These are phyloP conservation scores for Cynanchum wilfordii DNA, from an alignment of 257 asterid genomes.

Conservation along the genomic window DNA sequence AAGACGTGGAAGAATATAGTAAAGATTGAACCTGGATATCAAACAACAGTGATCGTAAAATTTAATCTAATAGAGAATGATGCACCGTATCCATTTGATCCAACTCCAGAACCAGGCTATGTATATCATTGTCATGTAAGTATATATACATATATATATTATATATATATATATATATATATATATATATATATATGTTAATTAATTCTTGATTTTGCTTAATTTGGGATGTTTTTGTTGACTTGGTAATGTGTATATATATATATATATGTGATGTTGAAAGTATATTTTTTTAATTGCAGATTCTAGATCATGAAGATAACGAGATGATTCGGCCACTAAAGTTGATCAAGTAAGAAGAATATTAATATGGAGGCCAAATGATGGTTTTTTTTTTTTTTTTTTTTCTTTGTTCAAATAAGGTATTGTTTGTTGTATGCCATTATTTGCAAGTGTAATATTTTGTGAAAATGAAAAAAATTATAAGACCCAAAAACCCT, in stretches of 20 bases:
- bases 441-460: not conserved
- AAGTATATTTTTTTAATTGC: not conserved
- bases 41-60: constrained; percentile 12
- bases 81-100: constrained; percentile 15
- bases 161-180: too few relatives aligned
- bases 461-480: not conserved
- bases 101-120: constrained; percentile 12
- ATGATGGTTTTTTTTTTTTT: not conserved
- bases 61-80: constrained; percentile 13
- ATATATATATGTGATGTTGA: not conserved
- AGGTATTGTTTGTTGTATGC: not conserved
- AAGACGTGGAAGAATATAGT: constrained; percentile 18
- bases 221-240: too few relatives aligned
- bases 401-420: too few relatives aligned
- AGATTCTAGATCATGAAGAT: constrained; percentile 15
- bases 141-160: too few relatives aligned
- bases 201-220: too few relatives aligned
- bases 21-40: constrained; percentile 8
- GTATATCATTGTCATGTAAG: constrained; percentile 21
- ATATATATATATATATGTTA: too few relatives aligned
- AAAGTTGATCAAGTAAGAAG: constrained; percentile 5
- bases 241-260: too few relatives aligned
- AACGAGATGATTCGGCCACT: not conserved
- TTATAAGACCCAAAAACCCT: too few relatives aligned
- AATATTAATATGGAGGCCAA: not conserved